Evolutionary conservation across 2,329 filamentous ascomycete species (phyloP).

Genomic region (Venturia aucupariae): DNA sequence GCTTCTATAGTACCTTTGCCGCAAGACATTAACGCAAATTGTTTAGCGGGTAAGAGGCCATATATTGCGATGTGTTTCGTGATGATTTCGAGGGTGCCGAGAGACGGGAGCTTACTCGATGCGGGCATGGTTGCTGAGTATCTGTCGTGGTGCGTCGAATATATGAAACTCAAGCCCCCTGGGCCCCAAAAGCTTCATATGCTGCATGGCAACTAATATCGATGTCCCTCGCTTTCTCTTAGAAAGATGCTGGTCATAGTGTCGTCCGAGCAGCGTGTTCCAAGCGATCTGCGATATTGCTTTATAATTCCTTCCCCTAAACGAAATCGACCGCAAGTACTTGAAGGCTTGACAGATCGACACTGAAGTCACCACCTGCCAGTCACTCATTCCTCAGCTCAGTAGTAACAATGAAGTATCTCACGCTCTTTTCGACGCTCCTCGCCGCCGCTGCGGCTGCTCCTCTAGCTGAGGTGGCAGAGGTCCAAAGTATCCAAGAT

Average conservation of each 20-base stretch:
- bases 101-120: background rate
- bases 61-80: conserved; percentile 10
- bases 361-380: background rate
- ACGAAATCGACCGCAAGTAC: background rate
- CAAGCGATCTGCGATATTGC: background rate
- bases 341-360: background rate
- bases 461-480: conserved; percentile 7
- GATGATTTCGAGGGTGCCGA: conserved; percentile 2
- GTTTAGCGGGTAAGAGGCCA: background rate
- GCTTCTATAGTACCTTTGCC: conserved; percentile 2
- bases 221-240: conserved; percentile 7
- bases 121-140: background rate
- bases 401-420: conserved; percentile 11
- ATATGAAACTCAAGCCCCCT: conserved; percentile 6
- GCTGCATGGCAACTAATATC: conserved; percentile 4
- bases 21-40: background rate
- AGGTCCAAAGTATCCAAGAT: background rate
- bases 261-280: background rate
- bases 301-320: background rate
- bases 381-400: conserved; percentile 8
- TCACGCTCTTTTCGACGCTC: conserved; percentile 13
- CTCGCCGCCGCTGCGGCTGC: conserved; percentile 1
- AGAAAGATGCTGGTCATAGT: background rate
- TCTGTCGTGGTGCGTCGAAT: background rate
- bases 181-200: background rate